These are phyloP conservation scores for Cantharellus cinnabarinus DNA, from an alignment of 768 basidiomycete genomes.

Conservation along the genomic window DNA sequence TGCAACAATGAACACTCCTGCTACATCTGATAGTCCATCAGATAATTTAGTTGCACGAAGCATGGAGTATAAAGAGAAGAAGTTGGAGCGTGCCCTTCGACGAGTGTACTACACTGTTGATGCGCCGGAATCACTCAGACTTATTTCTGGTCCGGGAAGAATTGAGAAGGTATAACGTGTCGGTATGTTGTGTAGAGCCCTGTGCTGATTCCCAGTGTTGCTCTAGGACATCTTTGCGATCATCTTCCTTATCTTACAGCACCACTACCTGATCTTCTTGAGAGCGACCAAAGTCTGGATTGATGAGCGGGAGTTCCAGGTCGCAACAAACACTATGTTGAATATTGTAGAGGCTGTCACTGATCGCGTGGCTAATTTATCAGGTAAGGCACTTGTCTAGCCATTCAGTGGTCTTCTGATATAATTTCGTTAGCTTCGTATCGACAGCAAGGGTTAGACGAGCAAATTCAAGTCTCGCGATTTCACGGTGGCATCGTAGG, in stretches of 20 bases:
- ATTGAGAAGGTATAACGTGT: not conserved
- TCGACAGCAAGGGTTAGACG: too few relatives aligned
- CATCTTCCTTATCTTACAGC: not conserved
- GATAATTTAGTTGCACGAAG: not conserved
- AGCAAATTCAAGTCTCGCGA: too few relatives aligned
- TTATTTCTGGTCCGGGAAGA: not conserved
- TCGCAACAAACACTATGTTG: not conserved
- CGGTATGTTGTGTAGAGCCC: not conserved
- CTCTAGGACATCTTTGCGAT: not conserved
- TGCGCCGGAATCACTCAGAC: not conserved
- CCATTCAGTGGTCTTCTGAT: too few relatives aligned
- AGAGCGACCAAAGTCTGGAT: not conserved
- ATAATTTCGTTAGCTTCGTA: too few relatives aligned
- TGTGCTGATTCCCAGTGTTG: not conserved
- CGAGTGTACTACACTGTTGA: not conserved
- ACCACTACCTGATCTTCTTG: not conserved
- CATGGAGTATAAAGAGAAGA: not conserved
- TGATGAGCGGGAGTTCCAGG: not conserved
- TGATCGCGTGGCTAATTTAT: not conserved
- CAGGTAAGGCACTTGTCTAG: not conserved
- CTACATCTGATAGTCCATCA: not conserved
- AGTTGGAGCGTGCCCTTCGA: not conserved
- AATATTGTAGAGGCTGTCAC: not conserved
- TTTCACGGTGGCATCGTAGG: too few relatives aligned
- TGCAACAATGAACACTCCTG: too few relatives aligned